Base-by-base conservation (phyloP, 352 stramenopile genomes). In the Globisporangium spinosum region DNA sequence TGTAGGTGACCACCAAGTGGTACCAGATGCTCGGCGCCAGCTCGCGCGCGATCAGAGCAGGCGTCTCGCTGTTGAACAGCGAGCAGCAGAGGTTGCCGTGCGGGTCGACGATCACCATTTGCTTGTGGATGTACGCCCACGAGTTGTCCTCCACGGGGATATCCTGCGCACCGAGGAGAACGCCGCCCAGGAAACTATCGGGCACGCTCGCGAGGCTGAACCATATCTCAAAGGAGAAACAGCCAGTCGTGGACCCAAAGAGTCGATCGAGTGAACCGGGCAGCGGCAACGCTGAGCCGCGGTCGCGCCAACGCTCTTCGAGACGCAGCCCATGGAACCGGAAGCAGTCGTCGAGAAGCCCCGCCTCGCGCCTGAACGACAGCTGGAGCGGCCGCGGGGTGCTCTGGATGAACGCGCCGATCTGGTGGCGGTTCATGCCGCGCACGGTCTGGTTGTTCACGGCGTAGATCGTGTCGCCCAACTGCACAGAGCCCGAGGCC, bases 161-260 rank as follows among this genome's bases (percentile, higher is more conserved):
- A 54, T 89, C 84, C 65, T 92, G 84, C 0, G 79, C 80, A 9
- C 84, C 84, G 7, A 92, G 77, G 43, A 92, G 65, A 47, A 90
- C 69, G 17, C 84, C 84, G 9, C 84, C 84, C 12, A 80, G 65
- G 38, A 89, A 83, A 2, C 73, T 79, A 38, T 89, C 81, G 9
- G 72, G 62, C n/a, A 72, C 74, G 57, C 89, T 81, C 13, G 70
- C 75, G 22, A 92, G 71, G 12, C 77, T 88, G 72, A 92, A 92
- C 82, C 84, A 92, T 10, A 88, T 71, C 51, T 85, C 82, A 54
- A 90, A 74, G 0, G 80, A 79, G 62, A 92, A 92, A 49, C 62
- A 62, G 27, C 73, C 67, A 17, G 71, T 57, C 13, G 65, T 55
- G 3, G 68, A 76, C 6, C 70, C 67, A 17, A 90, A 69, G 22